Conservation (phyloP, 176 grass and related monocot species). For the Carex myosuroides region DNA sequence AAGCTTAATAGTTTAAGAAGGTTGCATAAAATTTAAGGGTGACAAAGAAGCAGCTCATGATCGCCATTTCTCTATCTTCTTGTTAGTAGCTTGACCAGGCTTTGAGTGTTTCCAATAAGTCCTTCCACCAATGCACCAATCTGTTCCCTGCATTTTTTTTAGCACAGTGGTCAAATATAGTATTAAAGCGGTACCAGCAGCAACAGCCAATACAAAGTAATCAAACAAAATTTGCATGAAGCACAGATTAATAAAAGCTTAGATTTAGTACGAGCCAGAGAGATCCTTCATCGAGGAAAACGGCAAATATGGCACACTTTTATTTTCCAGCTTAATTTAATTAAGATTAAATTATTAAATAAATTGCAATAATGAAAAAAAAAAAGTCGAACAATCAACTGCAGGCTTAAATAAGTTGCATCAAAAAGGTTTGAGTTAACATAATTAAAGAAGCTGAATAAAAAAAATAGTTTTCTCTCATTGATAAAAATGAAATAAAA, state of each 20-base stretch:
- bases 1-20: constrained; percentile 28
- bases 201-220: not conserved
- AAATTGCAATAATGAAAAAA: not conserved
- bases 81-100: constrained; percentile 57
- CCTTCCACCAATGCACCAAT: constrained; percentile 51
- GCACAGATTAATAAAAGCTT: not conserved
- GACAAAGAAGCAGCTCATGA: constrained; percentile 26
- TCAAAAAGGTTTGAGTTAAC: not conserved
- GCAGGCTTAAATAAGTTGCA: not conserved
- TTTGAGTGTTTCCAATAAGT: constrained; percentile 69
- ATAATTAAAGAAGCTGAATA: not conserved
- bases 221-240: not conserved
- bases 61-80: constrained; percentile 60
- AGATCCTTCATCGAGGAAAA: not conserved
- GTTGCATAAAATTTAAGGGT: constrained; percentile 22
- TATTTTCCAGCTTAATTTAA: not conserved
- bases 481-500: not conserved
- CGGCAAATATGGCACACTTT: not conserved
- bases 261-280: not conserved
- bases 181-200: not conserved
- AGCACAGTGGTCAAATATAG: not conserved
- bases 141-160: constrained; percentile 42
- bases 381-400: not conserved
- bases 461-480: not conserved
- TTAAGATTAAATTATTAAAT: not conserved